Evolutionary conservation across 2,329 filamentous ascomycete species (phyloP).

Genomic region (Talaromyces amestolkiae): DNA sequence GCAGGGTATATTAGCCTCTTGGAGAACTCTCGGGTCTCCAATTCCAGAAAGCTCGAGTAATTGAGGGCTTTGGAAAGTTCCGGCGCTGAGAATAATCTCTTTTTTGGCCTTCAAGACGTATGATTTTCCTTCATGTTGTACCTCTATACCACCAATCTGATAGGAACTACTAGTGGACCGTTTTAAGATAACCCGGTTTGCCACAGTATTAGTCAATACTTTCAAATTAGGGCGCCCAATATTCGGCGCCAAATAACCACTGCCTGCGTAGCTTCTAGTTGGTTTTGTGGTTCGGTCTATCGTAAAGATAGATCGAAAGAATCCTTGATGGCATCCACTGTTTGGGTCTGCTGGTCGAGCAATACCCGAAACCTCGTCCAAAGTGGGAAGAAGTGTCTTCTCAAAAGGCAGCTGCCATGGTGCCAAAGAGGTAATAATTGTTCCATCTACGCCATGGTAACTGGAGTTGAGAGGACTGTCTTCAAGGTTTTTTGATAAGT

Average conservation of each 20-base stretch:
- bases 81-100: too few relatives aligned
- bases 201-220: not conserved
- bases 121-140: not conserved
- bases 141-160: not conserved
- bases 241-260: not conserved
- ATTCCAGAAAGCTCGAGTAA: too few relatives aligned
- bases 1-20: too few relatives aligned
- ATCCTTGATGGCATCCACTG: not conserved
- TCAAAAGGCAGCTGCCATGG: not conserved
- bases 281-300: not conserved
- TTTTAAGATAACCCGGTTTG: not conserved
- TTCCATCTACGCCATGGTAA: not conserved
- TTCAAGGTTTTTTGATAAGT: not conserved
- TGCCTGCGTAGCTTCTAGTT: not conserved
- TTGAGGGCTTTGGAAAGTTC: too few relatives aligned
- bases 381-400: not conserved
- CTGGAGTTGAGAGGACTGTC: not conserved
- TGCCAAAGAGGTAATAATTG: not conserved
- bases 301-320: not conserved
- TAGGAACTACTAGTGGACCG: not conserved
- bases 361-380: not conserved
- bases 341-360: not conserved
- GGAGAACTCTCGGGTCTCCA: too few relatives aligned
- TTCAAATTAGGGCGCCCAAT: not conserved
- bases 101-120: not conserved